phyloP scores from a whole-genome alignment of 352 stramenopile species.

The Phytophthora quininea region DNA sequence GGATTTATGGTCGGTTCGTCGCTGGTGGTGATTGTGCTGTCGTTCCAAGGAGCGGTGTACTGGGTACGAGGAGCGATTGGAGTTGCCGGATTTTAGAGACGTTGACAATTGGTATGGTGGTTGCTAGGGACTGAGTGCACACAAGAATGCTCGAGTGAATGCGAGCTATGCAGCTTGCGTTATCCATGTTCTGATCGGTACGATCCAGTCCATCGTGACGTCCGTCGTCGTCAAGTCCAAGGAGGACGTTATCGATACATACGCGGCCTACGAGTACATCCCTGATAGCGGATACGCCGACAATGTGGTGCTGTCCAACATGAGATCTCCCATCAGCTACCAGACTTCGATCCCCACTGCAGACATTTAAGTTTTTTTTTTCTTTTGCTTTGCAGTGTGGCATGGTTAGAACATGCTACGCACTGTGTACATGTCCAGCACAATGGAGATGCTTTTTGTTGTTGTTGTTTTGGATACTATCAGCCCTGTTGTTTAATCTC shows the following conservation, averaged over 20 bases:
- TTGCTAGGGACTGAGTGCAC: constrained; percentile 46
- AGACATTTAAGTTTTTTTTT: constrained; percentile 49
- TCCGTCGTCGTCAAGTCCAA: constrained; percentile 73
- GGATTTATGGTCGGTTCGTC: constrained; percentile 76
- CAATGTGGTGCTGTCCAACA: constrained; percentile 45
- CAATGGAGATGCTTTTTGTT: constrained; percentile 6
- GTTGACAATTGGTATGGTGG: constrained; percentile 3
- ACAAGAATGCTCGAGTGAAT: constrained; percentile 35
- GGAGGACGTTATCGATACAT: constrained; percentile 87
- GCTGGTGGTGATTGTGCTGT: constrained; percentile 65
- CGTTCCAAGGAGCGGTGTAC: constrained; percentile 70
- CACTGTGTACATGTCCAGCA: constrained; percentile 17
- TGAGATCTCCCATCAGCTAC: constrained; percentile 64
- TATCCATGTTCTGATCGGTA: constrained; percentile 64
- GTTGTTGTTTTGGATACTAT: constrained; percentile 2
- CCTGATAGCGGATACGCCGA: constrained; percentile 61
- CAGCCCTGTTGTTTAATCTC: constrained; percentile 38
- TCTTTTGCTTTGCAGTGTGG: too few relatives aligned
- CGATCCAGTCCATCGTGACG: constrained; percentile 65
- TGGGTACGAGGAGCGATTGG: constrained; percentile 43
- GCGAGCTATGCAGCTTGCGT: constrained; percentile 53
- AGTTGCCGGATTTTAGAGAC: background rate
- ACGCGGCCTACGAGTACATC: constrained; percentile 89
- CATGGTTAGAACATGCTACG: background rate
- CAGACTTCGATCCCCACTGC: constrained; percentile 62